Percentiles rank a stretch among this genome's conserved stretches.
These are phyloP conservation scores for Litchi chinensis DNA, from an alignment of 345 rosid species.

Conservation along the genomic window DNA sequence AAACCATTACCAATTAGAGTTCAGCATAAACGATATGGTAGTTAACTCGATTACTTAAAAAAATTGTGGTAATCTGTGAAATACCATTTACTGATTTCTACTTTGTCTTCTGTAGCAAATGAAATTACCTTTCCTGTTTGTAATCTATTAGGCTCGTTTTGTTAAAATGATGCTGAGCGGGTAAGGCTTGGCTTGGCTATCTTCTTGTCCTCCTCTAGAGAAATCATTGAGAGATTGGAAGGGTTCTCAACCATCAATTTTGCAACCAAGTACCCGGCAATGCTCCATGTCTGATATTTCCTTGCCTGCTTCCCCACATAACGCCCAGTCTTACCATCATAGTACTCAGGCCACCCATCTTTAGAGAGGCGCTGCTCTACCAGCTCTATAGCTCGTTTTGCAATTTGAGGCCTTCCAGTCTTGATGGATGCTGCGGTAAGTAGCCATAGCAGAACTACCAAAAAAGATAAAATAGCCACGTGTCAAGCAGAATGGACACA, in stretches of 20 bases:
- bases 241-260: constrained; percentile 53
- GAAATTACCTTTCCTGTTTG: neutral
- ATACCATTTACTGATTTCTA: neutral
- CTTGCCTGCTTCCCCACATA: constrained; percentile 58
- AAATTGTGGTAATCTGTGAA: neutral
- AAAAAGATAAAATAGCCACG: neutral
- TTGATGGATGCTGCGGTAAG: constrained; percentile 61
- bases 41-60: neutral
- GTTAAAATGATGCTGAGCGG: constrained; percentile 36
- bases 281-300: constrained; percentile 59
- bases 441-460: constrained; percentile 47
- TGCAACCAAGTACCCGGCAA: constrained; percentile 48
- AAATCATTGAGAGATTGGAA: constrained; percentile 37
- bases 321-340: constrained; percentile 52
- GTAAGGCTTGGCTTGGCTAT: constrained; percentile 39
- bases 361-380: constrained; percentile 44
- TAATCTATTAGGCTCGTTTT: neutral
- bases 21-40: neutral
- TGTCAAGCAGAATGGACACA: neutral
- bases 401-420: constrained; percentile 54
- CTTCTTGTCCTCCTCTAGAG: constrained; percentile 52
- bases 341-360: constrained; percentile 64
- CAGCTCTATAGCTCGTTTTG: constrained; percentile 49
- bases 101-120: neutral
- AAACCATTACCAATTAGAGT: neutral